phyloP scores from a whole-genome alignment of 805 yeast species.

The Kazachstania martiniae region DNA sequence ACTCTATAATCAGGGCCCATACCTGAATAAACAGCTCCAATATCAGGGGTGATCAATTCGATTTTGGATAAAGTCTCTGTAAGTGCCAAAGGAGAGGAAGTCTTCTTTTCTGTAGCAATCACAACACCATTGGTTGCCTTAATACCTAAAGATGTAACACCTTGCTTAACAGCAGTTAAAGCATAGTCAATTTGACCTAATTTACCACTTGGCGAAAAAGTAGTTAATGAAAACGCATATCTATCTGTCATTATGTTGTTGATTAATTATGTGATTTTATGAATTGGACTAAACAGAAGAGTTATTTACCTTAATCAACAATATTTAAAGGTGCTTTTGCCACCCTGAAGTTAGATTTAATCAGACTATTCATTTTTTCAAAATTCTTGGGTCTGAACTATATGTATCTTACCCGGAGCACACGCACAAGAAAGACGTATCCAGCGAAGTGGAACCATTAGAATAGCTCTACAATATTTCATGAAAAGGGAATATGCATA shows the following conservation, averaged over 20 bases:
- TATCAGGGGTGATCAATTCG: slow-evolving; percentile 80
- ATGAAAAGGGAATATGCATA: too few species aligned
- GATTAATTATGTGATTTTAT: too few species aligned
- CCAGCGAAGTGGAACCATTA: too few species aligned
- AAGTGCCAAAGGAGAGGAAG: slow-evolving; percentile 67
- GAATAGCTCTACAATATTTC: too few species aligned
- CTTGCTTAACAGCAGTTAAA: slow-evolving; percentile 92
- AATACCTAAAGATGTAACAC: slow-evolving; percentile 93
- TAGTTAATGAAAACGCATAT: slow-evolving; percentile 93
- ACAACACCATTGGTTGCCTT: slow-evolving; percentile 93
- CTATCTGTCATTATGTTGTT: slow-evolving; percentile 85
- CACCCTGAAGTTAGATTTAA: slow-evolving; percentile 1
- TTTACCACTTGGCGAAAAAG: slow-evolving; percentile 98
- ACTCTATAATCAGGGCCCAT: slow-evolving; percentile 99
- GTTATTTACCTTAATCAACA: too few species aligned
- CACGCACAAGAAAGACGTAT: too few species aligned
- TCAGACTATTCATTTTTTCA: too few species aligned
- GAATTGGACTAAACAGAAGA: too few species aligned
- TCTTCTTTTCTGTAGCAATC: slow-evolving; percentile 90
- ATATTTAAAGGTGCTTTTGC: too few species aligned
- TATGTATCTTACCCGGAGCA: too few species aligned
- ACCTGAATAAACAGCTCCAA: slow-evolving; percentile 94
- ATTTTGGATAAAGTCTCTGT: slow-evolving; percentile 69
- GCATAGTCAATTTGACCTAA: slow-evolving; percentile 97
- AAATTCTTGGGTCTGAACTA: too few species aligned